phyloP scores from a whole-genome alignment of 768 basidiomycete genomes.

The Boletus subcaerulescens region DNA sequence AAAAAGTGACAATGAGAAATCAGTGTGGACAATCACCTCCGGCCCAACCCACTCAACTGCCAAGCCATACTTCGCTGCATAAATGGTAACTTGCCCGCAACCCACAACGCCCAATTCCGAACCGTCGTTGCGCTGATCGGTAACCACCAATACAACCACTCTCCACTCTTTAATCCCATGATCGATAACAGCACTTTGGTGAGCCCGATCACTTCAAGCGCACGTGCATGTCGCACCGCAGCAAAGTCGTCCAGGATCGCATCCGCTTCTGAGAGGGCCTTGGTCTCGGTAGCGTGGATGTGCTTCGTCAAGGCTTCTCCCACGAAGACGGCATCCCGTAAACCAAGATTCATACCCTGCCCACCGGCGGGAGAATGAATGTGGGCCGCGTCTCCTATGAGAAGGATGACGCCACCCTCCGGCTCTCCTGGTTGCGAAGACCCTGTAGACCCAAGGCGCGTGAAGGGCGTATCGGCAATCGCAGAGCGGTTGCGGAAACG shows the following conservation, averaged over 20 bases:
- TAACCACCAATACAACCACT: slow-evolving; percentile 23
- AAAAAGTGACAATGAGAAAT: too few relatives aligned
- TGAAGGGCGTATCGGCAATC: slow-evolving; percentile 40
- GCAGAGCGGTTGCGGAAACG: slow-evolving; percentile 47
- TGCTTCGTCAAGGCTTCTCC: slow-evolving; percentile 42
- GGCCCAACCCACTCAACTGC: slow-evolving; percentile 28
- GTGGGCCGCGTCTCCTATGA: slow-evolving; percentile 49
- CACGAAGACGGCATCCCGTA: slow-evolving; percentile 49
- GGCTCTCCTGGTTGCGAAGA: neutral
- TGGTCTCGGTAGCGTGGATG: slow-evolving; percentile 17
- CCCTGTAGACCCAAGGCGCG: slow-evolving; percentile 23
- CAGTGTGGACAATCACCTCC: slow-evolving; percentile 9
- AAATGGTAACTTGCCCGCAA: slow-evolving; percentile 18
- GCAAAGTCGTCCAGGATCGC: slow-evolving; percentile 37
- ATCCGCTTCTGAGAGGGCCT: slow-evolving; percentile 25
- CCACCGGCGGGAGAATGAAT: slow-evolving; percentile 56
- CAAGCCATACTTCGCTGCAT: slow-evolving; percentile 18
- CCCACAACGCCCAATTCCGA: slow-evolving; percentile 27
- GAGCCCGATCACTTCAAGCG: slow-evolving; percentile 40
- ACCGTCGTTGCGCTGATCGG: slow-evolving; percentile 27
- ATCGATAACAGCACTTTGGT: slow-evolving; percentile 36
- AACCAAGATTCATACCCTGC: slow-evolving; percentile 58
- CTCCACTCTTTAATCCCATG: slow-evolving; percentile 15
- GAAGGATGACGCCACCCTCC: slow-evolving; percentile 19
- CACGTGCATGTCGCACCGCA: slow-evolving; percentile 35